Conservation (phyloP, 1,284 basidiomycete genomes). For the Trametes versicolor region DNA sequence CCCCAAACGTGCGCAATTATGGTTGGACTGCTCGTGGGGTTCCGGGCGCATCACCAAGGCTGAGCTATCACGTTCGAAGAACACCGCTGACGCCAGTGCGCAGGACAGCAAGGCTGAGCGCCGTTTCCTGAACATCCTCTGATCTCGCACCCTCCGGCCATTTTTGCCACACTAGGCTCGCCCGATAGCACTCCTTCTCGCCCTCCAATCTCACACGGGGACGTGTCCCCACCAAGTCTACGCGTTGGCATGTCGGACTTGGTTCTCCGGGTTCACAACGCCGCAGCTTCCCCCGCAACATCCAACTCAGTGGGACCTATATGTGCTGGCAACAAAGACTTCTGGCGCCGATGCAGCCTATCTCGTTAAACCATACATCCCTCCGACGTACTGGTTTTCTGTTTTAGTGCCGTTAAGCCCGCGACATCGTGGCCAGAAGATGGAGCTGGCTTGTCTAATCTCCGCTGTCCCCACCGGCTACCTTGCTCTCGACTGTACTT, state of each 20-base stretch:
- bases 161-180: constrained; percentile 11
- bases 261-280: neutral
- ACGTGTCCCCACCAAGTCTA: constrained; percentile 8
- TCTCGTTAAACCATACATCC: neutral
- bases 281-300: neutral
- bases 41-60: constrained; percentile 20
- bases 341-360: too few species aligned
- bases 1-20: constrained; percentile 21
- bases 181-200: neutral
- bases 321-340: neutral
- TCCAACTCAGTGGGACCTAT: neutral
- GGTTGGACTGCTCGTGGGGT: constrained; percentile 1
- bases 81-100: constrained; percentile 13
- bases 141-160: constrained; percentile 17
- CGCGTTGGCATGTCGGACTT: neutral
- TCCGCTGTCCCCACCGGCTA: too few species aligned
- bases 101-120: constrained; percentile 2
- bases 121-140: neutral
- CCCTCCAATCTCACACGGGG: constrained; percentile 16
- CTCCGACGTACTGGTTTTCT: too few species aligned
- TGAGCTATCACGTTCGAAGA: constrained; percentile 21
- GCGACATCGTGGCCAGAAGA: too few species aligned
- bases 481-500: too few species aligned
- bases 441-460: too few species aligned
- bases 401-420: too few species aligned